Evolutionary conservation across 495 filamentous ascomycete species (phyloP).

Genomic region (Viridothelium virens): DNA sequence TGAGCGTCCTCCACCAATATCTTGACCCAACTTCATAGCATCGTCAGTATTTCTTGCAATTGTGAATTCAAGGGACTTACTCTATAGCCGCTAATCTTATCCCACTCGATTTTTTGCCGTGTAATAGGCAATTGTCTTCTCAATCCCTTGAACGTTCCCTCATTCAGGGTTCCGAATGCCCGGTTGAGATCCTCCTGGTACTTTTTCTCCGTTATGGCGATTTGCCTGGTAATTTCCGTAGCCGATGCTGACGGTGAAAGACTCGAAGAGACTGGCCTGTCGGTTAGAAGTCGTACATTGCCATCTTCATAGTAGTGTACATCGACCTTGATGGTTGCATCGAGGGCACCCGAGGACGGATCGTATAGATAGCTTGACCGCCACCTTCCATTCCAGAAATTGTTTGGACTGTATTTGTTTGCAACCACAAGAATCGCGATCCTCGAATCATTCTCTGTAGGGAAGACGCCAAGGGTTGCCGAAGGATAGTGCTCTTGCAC

Average conservation of each 20-base stretch:
- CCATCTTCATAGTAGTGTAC: conserved; percentile 99
- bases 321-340: conserved; percentile 67
- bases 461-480: conserved; percentile 71
- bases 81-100: conserved; percentile 93
- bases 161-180: conserved; percentile 78
- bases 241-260: conserved; percentile 52
- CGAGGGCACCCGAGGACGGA: conserved; percentile 52
- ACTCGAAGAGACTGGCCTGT: conserved; percentile 59
- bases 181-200: conserved; percentile 95
- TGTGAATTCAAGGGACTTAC: conserved; percentile 35
- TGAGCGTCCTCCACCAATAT: conserved; percentile 39
- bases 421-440: conserved; percentile 79
- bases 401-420: conserved; percentile 94
- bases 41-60: conserved; percentile 31
- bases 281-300: conserved; percentile 84
- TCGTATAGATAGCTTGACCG: conserved; percentile 76
- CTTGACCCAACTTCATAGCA: conserved; percentile 34
- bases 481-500: conserved; percentile 83
- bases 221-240: conserved; percentile 60
- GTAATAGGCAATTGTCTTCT: conserved; percentile 91
- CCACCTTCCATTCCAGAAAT: conserved; percentile 99
- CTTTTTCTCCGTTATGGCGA: conserved; percentile 72
- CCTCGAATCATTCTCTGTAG: conserved; percentile 63
- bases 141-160: conserved; percentile 90
- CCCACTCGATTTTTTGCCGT: conserved; percentile 98